phyloP scores from a whole-genome alignment of 441 rosid species.

The Geranium incanum region DNA sequence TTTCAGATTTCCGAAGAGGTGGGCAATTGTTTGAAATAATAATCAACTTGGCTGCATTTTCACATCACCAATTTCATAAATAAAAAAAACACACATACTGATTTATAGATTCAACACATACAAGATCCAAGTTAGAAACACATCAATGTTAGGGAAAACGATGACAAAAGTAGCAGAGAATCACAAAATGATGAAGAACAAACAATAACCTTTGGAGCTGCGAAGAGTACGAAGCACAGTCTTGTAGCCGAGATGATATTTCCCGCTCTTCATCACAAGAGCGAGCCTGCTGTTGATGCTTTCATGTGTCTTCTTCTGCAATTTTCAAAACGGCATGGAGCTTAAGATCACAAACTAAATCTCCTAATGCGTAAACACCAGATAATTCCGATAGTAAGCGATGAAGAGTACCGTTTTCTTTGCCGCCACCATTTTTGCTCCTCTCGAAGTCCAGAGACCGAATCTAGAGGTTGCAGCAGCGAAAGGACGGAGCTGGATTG shows the following conservation, averaged over 20 bases:
- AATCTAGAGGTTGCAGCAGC: background rate
- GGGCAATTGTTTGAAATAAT: conserved; percentile 79
- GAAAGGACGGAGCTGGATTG: background rate
- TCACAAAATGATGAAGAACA: too few species aligned
- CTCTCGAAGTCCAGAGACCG: background rate
- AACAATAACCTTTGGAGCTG: conserved; percentile 27
- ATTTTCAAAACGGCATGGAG: background rate
- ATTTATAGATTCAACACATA: too few species aligned
- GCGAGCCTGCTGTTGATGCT: conserved; percentile 57
- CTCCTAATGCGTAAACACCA: background rate
- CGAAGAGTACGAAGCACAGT: conserved; percentile 41
- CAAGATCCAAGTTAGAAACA: too few species aligned
- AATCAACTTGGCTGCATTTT: conserved; percentile 49
- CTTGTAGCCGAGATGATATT: conserved; percentile 57
- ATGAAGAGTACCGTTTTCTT: conserved; percentile 1
- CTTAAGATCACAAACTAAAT: background rate
- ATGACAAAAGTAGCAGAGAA: too few species aligned
- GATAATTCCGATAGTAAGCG: background rate
- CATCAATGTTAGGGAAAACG: too few species aligned
- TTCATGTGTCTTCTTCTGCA: conserved; percentile 45
- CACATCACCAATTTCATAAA: background rate
- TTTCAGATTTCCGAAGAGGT: conserved; percentile 79
- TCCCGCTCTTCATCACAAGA: conserved; percentile 70
- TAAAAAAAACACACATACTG: too few species aligned
- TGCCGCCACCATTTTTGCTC: background rate